phyloP scores from a whole-genome alignment of 2,329 filamentous ascomycete genomes.

The Cylindrodendrum hubeiense region DNA sequence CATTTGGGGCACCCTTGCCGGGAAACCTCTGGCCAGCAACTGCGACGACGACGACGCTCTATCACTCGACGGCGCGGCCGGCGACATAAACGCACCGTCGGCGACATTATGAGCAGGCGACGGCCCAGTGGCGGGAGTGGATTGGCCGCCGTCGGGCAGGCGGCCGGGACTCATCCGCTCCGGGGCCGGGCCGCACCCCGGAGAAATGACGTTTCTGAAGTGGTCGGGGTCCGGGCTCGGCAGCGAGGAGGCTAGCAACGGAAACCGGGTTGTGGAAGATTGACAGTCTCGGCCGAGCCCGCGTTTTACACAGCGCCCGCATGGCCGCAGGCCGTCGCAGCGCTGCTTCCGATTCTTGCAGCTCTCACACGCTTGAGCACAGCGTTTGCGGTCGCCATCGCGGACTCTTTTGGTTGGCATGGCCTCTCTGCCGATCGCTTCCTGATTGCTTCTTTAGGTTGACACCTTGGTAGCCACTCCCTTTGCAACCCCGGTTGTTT shows the following conservation, averaged over 20 bases:
- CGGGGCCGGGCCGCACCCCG: conserved; percentile 13
- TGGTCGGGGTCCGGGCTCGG: conserved; percentile 41
- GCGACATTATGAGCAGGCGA: neutral
- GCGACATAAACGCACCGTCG: conserved; percentile 8
- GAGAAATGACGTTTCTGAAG: conserved; percentile 17
- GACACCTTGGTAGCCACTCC: neutral
- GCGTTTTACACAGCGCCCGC: conserved; percentile 41
- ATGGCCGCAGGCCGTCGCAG: conserved; percentile 40
- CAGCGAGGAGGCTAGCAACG: conserved; percentile 40
- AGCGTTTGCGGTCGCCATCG: conserved; percentile 40
- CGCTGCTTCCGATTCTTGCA: conserved; percentile 43
- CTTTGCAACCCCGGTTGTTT: neutral
- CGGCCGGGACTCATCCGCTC: conserved; percentile 35
- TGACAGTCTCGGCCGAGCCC: conserved; percentile 39
- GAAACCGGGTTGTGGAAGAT: conserved; percentile 25
- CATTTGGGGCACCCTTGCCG: conserved; percentile 41
- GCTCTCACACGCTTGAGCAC: conserved; percentile 42
- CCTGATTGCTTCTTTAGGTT: neutral
- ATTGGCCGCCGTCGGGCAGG: conserved; percentile 8
- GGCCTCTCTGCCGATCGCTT: neutral
- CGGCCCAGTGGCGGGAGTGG: conserved; percentile 10
- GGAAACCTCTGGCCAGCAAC: conserved; percentile 39
- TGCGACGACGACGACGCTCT: conserved; percentile 34
- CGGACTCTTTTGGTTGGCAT: conserved; percentile 44
- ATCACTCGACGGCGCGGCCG: conserved; percentile 19